Base-by-base conservation (phyloP, 2,329 filamentous ascomycete species). In the Ophiostoma pallidulum region DNA sequence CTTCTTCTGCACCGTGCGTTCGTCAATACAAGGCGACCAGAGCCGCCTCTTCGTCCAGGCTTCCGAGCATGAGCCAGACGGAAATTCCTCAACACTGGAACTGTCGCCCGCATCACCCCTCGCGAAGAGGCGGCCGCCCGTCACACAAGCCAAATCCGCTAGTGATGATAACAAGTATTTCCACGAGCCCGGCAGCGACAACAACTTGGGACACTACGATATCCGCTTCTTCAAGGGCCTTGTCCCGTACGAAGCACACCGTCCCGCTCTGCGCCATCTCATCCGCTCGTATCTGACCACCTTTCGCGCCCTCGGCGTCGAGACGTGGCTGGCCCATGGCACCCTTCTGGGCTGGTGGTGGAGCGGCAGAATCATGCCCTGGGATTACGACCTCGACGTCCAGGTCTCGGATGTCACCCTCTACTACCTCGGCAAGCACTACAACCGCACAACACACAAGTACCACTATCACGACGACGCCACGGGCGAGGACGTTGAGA, bases 331-430 rank as follows among this genome's bases (percentile, higher is more conserved):
- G 50, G 86, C 87, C 33, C 87, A 94, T 63, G 87, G 87, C 41
- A 89, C 86, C 4, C 67, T 92, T 42, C 69, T 94, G 19, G 87
- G 86, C 12, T 94, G 87, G 87, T 92, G 85, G 84, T 94, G 87
- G 87, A 91, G 88, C 61, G 75, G 71, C 36, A 66, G 78, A 65
- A 80, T 86, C 60, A 78, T 90, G 67, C 85, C 86, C 1, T 90
- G 86, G 86, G 86, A 92, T 63, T 85, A 80, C 69, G 87, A 94
- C 62, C 70, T 92, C 39, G 87, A 94, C 63, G 85, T 86, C 0
- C 87, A 92, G 65, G 80, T 92, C 24, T 78, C 80, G 16, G 75
- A 74, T 47, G 67, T 71, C 28, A 89, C 86, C 1, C 70, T 92
- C 39, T 63, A 69, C 31, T 78, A 78, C 62, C 69, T 92, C 22